Evolutionary conservation across 148 eudicot genomes (phyloP).

Genomic region (Cornus kousa): DNA sequence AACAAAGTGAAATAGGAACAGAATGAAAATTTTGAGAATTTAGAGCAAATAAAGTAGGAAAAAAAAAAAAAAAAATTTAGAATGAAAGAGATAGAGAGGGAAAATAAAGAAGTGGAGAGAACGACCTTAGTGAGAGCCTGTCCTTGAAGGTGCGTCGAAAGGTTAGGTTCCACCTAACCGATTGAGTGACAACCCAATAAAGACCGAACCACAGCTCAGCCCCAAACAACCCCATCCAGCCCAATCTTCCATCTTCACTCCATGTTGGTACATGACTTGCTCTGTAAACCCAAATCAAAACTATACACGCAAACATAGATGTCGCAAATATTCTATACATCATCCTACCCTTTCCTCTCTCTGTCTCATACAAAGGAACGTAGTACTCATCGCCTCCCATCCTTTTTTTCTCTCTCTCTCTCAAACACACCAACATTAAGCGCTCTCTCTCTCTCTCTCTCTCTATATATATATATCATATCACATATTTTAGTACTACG

Average conservation of each 20-base stretch:
- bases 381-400: conserved; percentile 32
- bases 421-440: background rate
- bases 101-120: too few species aligned
- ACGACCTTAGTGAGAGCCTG: conserved; percentile 53
- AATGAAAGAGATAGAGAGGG: background rate
- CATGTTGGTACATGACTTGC: conserved; percentile 21
- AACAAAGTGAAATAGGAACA: too few species aligned
- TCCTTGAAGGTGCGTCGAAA: conserved; percentile 54
- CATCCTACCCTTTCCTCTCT: conserved; percentile 32
- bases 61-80: background rate
- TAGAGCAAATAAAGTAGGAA: too few species aligned
- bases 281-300: conserved; percentile 55
- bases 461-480: background rate
- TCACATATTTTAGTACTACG: too few species aligned
- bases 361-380: conserved; percentile 41
- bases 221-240: conserved; percentile 48
- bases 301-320: conserved; percentile 37
- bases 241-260: conserved; percentile 27
- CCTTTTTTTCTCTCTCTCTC: background rate
- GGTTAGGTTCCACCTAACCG: conserved; percentile 49
- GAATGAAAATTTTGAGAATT: too few species aligned
- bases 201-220: conserved; percentile 72
- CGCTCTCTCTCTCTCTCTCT: conserved; percentile 7
- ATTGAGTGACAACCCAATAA: conserved; percentile 72
- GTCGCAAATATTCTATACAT: conserved; percentile 43